Evolutionary conservation across 139 green algal genomes (phyloP), one percentile per base, ranked within the genome.

Genomic region (Diplosphaera chodatii): DNA sequence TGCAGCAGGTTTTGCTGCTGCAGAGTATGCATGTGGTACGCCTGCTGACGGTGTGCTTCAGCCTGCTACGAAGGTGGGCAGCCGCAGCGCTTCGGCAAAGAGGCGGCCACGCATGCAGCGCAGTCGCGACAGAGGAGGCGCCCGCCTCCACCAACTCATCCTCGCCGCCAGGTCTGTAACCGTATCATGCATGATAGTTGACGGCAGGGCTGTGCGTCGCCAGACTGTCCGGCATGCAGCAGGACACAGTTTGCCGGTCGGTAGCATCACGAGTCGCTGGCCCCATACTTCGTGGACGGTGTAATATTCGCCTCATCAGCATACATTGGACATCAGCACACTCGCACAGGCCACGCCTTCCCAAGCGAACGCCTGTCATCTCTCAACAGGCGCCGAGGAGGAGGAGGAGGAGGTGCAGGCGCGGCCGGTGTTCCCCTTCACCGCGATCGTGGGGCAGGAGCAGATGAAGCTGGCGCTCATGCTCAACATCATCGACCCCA

Each of bases 381-480:
- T n/a, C n/a, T n/a, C n/a, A n/a, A 48, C 37, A 48, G 37, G 37
- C 37, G 10, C 37, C 8, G 37, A 48, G 37, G 37, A 48, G 37
- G 37, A 48, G 37, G 37, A 66, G 27, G 48, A 59, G 48, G 48
- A 59, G 48, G 10, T 18, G 18, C 48, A 59, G 48, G 48, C 48
- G 48, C 68, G 74, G 27, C 73, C 73, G 33, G 65, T 76, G 59
- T 94, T 89, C 70, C 87, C 89, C 4, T 91, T 94, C 74, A 79
- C 81, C 0, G 78, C 75, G 32, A 90, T 96, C 69, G 79, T 85
- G 32, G 90, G 83, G 21, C 90, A 96, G 72, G 85, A 92, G 33
- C 84, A 93, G 67, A 87, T 96, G 86, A 96, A 96, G 82, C 78
- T 93, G 22, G 85, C 88, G 18, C 82, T 96, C 55, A 76, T 92